Conservation (phyloP, 371 early-diverging fungal species). For the Ecytonucleospora hepatopenaei region DNA sequence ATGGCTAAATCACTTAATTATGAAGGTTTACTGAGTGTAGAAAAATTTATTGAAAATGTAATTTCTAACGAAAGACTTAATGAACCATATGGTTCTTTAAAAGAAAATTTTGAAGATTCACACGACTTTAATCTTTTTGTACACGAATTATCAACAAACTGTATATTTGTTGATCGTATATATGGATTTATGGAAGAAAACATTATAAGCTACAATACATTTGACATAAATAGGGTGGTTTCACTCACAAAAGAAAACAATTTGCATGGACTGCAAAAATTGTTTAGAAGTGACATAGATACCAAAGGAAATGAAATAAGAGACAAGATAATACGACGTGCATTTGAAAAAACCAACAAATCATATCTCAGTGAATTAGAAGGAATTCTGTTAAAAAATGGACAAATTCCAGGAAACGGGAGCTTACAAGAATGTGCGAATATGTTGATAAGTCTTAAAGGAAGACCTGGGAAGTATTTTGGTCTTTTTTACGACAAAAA, state of each 20-base stretch:
- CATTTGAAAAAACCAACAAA: background rate
- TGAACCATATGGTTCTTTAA: background rate
- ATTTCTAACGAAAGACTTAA: background rate
- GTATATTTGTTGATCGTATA: background rate
- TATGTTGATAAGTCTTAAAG: constrained; percentile 6
- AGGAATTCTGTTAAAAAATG: background rate
- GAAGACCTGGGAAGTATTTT: constrained; percentile 11
- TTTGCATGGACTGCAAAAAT: background rate
- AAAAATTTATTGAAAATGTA: constrained; percentile 1
- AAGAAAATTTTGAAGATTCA: background rate
- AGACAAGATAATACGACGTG: background rate
- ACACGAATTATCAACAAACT: background rate
- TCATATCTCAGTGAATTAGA: background rate
- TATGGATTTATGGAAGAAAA: background rate
- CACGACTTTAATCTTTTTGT: background rate
- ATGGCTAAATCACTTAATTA: background rate
- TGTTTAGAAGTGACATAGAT: background rate
- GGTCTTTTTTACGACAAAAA: constrained; percentile 15
- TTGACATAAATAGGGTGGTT: background rate
- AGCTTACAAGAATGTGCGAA: constrained; percentile 5
- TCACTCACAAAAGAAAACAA: background rate
- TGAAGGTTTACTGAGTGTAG: constrained; percentile 6
- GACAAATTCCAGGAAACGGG: background rate
- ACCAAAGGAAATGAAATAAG: background rate
- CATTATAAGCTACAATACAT: background rate